Base-by-base conservation (phyloP, 2,329 filamentous ascomycete genomes). In the Colletotrichum paranaense region DNA sequence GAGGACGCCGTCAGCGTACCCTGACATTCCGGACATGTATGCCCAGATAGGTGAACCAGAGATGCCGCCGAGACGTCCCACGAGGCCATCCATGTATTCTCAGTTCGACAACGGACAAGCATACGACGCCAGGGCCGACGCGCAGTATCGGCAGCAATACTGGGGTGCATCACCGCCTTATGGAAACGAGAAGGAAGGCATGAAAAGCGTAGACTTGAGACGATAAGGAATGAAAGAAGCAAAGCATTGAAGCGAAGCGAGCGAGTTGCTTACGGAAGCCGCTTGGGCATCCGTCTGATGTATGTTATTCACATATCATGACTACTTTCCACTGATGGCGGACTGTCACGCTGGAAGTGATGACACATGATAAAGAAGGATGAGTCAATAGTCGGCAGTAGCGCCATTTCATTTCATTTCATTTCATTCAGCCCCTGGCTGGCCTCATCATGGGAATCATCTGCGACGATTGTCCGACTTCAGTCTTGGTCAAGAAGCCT, bases 381-480 rank as follows among this genome's bases (percentile, higher is more conserved):
- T 24, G 22, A 16, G 9, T 53, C 12, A 7, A 30, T 28, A 49
- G 2, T 46, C 24, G 11, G 4, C 16, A 42, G n/a, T 32, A 5
- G 30, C 2, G 35, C 24, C 32, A 22, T 42, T 19, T 2, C 42
- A 49, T 14, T 12, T 2, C 42, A 49, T 14, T 12, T 19, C 7
- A 42, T 19, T 19, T 7, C 7, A 3, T 58, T 52, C 5, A 59
- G n/a, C 19, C 26, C 30, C 49, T 58, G 14, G 66, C 66, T 42
- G 71, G 73, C 12, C 74, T 67, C 56, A 76, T 42, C 76, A 77
- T 76, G 0, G 76, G 76, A 60, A 74, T 63, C 53, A 73, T 67
- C 22, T 22, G 22, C 3, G 75, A 76, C 19, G 68, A 73, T 19
- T 55, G 58, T 38, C 69, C 53, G 26, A 67, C 66, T 8, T 69